Conservation (phyloP, 176 grass and related monocot species). For the Hyparrhenia diplandra region DNA sequence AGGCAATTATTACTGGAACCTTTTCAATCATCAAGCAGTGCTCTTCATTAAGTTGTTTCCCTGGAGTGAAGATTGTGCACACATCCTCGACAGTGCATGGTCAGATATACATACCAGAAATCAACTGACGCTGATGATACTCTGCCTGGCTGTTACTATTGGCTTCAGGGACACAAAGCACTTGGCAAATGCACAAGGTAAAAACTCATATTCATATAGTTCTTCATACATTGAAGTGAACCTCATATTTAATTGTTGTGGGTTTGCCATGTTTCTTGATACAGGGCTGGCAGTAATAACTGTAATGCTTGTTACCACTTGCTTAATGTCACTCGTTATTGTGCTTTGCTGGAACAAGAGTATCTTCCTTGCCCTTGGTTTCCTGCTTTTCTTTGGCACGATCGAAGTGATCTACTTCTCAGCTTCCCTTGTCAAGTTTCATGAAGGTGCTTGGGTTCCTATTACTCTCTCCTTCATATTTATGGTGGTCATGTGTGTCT, state of each 20-base stretch:
- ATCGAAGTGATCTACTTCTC: conserved; percentile 92
- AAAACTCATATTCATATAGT: background rate
- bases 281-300: conserved; percentile 91
- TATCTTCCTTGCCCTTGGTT: conserved; percentile 62
- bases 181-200: conserved; percentile 87
- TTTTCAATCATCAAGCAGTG: conserved; percentile 99
- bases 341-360: conserved; percentile 90
- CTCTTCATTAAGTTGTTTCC: conserved; percentile 84
- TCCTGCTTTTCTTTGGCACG: conserved; percentile 73
- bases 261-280: conserved; percentile 6
- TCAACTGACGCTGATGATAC: conserved; percentile 91
- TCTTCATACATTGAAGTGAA: background rate
- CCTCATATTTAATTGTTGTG: background rate
- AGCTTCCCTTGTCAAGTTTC: conserved; percentile 86
- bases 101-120: conserved; percentile 98
- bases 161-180: conserved; percentile 91
- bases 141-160: conserved; percentile 85
- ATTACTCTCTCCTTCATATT: conserved; percentile 76
- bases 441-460: conserved; percentile 91
- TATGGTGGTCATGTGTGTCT: conserved; percentile 82
- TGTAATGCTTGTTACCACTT: conserved; percentile 97
- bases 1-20: conserved; percentile 95
- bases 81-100: conserved; percentile 85
- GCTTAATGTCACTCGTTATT: conserved; percentile 94
- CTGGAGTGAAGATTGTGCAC: conserved; percentile 91